Conservation (phyloP, 345 rosid genomes). For the Orychophragmus violaceus region DNA sequence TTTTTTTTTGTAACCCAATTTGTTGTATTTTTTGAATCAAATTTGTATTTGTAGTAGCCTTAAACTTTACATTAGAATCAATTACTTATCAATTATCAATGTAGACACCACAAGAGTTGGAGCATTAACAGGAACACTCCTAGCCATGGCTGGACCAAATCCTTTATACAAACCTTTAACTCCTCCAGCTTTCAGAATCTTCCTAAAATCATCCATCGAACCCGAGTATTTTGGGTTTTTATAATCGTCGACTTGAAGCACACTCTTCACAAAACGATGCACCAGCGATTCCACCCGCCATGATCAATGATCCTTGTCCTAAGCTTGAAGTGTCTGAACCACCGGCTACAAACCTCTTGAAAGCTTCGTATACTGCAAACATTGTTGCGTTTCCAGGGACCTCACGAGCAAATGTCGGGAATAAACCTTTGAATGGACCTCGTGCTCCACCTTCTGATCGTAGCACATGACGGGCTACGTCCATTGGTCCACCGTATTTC, state of each 20-base stretch:
- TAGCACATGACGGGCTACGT: conserved; percentile 84
- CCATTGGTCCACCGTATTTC: conserved; percentile 92
- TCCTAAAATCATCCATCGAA: conserved; percentile 61
- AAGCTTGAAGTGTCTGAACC: conserved; percentile 80
- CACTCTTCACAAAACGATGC: conserved; percentile 91
- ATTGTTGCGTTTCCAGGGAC: conserved; percentile 89
- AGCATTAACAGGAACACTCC: conserved; percentile 96
- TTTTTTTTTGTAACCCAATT: too few relatives aligned
- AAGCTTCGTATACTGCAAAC: conserved; percentile 82
- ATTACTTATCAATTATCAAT: too few relatives aligned
- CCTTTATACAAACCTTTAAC: conserved; percentile 93
- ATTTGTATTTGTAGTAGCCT: too few relatives aligned
- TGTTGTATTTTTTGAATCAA: too few relatives aligned
- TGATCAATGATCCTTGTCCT: conserved; percentile 72
- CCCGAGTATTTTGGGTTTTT: conserved; percentile 77
- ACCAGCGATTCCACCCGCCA: conserved; percentile 94
- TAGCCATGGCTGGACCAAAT: conserved; percentile 91
- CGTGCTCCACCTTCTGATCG: conserved; percentile 73
- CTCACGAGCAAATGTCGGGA: conserved; percentile 90
- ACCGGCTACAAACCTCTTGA: conserved; percentile 77
- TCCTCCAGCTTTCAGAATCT: conserved; percentile 73
- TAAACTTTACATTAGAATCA: conserved; percentile 68
- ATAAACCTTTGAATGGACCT: conserved; percentile 92
- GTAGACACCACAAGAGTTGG: too few relatives aligned
- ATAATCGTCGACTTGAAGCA: conserved; percentile 84